Percentiles rank a stretch among this genome's conserved stretches.
These are phyloP conservation scores for Vitis labrusca DNA, from an alignment of 164 flowering plant genomes.

Conservation along the genomic window DNA sequence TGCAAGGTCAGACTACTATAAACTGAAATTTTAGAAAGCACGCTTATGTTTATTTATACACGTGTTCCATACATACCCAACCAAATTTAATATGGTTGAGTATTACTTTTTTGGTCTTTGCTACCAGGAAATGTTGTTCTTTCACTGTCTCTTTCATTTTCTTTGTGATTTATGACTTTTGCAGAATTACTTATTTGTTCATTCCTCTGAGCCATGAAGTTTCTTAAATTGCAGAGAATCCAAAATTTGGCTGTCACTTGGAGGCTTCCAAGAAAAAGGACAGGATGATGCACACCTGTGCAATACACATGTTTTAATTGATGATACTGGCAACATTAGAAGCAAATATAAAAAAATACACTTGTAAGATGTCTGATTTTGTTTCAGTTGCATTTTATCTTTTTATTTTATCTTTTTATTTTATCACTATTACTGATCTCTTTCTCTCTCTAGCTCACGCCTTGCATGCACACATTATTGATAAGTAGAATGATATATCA, in stretches of 20 bases:
- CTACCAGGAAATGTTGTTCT: no score
- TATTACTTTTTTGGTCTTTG: no score
- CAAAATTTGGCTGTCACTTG: constrained; percentile 89
- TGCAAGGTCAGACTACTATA: constrained; percentile 53
- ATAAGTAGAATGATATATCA: no score
- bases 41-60: no score
- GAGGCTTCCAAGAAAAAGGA: constrained; percentile 93
- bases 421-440: no score
- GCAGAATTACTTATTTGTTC: constrained; percentile 2
- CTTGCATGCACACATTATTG: no score
- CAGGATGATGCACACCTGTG: constrained; percentile 67
- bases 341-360: constrained; percentile 82
- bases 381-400: no score
- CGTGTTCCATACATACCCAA: neutral
- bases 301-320: constrained; percentile 84
- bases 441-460: no score
- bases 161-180: neutral
- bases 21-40: no score
- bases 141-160: neutral
- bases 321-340: constrained; percentile 70
- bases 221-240: constrained; percentile 55
- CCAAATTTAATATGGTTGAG: no score
- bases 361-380: constrained; percentile 44
- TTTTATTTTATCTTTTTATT: no score
- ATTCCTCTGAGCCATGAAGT: neutral